phyloP scores from a whole-genome alignment of 768 basidiomycete species.

The Agrocybe chaxingu region DNA sequence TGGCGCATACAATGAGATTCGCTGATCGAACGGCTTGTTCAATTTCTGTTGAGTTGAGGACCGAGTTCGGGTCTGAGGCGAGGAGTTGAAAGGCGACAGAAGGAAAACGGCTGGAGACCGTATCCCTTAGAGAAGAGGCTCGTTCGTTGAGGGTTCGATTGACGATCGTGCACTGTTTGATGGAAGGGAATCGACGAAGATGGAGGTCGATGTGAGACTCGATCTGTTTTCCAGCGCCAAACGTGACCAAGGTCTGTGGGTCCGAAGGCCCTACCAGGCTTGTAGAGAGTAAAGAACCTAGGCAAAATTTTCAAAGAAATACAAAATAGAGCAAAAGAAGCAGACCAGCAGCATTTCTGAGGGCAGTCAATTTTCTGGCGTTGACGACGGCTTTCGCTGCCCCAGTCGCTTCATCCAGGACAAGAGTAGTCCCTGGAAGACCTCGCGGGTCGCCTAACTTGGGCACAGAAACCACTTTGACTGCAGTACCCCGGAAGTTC shows the following conservation, averaged over 20 bases:
- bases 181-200: conserved; percentile 52
- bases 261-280: conserved; percentile 41
- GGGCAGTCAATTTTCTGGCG: conserved; percentile 71
- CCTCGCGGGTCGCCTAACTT: conserved; percentile 44
- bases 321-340: neutral
- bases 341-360: conserved; percentile 79
- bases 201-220: conserved; percentile 62
- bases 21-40: conserved; percentile 34
- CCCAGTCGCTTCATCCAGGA: conserved; percentile 71
- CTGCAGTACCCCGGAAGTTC: conserved; percentile 44
- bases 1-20: conserved; percentile 73
- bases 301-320: neutral
- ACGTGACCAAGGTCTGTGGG: conserved; percentile 51
- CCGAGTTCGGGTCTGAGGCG: conserved; percentile 7
- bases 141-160: conserved; percentile 58
- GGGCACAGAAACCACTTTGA: conserved; percentile 85
- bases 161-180: conserved; percentile 54
- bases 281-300: conserved; percentile 70
- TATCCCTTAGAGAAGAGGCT: conserved; percentile 31
- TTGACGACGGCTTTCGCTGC: conserved; percentile 75
- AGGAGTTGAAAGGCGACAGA: conserved; percentile 20
- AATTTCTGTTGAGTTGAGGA: conserved; percentile 11
- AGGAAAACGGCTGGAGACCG: conserved; percentile 21
- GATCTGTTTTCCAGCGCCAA: conserved; percentile 75
- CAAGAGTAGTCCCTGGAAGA: conserved; percentile 72